phyloP scores from a whole-genome alignment of 2,329 filamentous ascomycete genomes.

The Apiospora marii region DNA sequence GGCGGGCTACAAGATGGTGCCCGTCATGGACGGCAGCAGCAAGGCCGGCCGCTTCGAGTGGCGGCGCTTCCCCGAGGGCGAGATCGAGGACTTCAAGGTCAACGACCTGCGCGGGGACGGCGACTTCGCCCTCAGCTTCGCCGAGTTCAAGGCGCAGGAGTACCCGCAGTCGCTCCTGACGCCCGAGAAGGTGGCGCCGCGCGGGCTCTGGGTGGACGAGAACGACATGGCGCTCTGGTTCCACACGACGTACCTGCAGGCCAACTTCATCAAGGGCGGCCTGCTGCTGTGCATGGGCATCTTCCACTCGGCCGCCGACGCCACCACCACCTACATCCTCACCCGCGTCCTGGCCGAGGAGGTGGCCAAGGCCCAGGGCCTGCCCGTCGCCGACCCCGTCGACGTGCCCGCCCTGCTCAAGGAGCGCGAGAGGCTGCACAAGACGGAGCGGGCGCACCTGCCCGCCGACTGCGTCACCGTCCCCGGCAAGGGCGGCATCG shows the following conservation, averaged over 20 bases:
- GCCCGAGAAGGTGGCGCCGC: conserved; percentile 36
- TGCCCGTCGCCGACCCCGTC: conserved; percentile 25
- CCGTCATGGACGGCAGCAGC: conserved; percentile 5
- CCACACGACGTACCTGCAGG: conserved; percentile 34
- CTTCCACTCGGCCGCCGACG: conserved; percentile 46
- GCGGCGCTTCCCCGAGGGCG: conserved; percentile 21
- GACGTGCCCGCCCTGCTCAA: conserved; percentile 25
- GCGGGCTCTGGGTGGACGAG: conserved; percentile 38
- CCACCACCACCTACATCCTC: conserved; percentile 42
- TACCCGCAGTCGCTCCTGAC: conserved; percentile 38
- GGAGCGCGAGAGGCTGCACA: conserved; percentile 33
- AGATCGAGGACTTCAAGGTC: conserved; percentile 26
- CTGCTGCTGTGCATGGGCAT: conserved; percentile 38
- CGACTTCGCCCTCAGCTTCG: conserved; percentile 29
- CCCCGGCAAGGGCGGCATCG: not conserved
- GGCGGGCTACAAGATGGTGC: conserved; percentile 24
- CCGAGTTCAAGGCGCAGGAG: conserved; percentile 37
- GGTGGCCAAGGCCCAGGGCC: conserved; percentile 42
- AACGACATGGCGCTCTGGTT: conserved; percentile 33
- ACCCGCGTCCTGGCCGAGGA: conserved; percentile 46
- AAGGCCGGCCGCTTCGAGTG: conserved; percentile 20
- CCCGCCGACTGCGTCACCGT: not conserved
- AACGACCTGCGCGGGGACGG: conserved; percentile 22
- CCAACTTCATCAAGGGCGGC: conserved; percentile 43
- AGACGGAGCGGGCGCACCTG: conserved; percentile 27